phyloP scores from a whole-genome alignment of 345 rosid genomes.

The Angophora floribunda region DNA sequence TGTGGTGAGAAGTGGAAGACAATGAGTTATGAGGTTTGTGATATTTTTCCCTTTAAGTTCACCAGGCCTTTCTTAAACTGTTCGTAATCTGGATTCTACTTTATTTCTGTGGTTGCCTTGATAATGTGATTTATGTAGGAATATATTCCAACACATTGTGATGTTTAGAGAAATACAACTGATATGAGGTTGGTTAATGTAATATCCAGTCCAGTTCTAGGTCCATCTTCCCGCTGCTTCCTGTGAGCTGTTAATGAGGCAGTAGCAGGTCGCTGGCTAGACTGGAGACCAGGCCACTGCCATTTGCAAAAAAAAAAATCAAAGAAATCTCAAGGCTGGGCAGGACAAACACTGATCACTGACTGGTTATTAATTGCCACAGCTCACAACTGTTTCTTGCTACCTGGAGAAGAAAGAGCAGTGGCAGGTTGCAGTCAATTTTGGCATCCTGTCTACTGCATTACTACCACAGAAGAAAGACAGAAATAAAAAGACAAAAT shows the following conservation, averaged over 20 bases:
- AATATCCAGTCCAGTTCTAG: not conserved
- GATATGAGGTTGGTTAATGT: not conserved
- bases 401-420: not conserved
- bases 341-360: not conserved
- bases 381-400: not conserved
- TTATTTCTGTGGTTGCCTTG: not conserved
- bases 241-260: not conserved
- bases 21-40: slow-evolving; percentile 72
- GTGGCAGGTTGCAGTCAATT: not conserved
- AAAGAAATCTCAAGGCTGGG: not conserved
- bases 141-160: not conserved
- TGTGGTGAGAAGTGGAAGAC: slow-evolving; percentile 96
- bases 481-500: not conserved
- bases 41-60: not conserved
- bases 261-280: not conserved
- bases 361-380: not conserved
- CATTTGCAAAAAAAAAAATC: not conserved
- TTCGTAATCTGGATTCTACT: not conserved
- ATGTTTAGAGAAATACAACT: not conserved
- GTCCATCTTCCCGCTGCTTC: not conserved
- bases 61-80: not conserved
- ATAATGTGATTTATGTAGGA: not conserved
- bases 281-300: not conserved
- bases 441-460: not conserved
- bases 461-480: not conserved